phyloP scores from a whole-genome alignment of 1,284 basidiomycete species.

The Leccinum proliferum region DNA sequence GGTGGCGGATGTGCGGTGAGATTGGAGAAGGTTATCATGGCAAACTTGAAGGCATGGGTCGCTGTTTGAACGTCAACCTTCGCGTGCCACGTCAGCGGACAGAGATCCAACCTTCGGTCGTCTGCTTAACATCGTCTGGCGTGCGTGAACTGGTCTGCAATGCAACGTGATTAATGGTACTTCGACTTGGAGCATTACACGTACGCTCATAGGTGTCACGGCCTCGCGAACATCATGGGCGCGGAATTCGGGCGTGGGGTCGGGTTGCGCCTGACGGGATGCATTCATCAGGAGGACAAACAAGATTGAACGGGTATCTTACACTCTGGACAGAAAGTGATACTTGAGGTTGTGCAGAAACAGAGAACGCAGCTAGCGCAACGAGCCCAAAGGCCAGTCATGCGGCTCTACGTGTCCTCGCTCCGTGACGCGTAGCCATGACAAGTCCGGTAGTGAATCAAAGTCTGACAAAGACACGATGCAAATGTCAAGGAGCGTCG shows the following conservation, averaged over 20 bases:
- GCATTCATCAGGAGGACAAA: not conserved
- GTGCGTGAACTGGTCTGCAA: constrained; percentile 13
- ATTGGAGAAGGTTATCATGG: constrained; percentile 54
- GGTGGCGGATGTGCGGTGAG: constrained; percentile 53
- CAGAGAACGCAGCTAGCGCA: constrained; percentile 38
- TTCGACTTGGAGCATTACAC: not conserved
- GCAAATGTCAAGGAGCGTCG: not conserved
- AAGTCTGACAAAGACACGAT: not conserved
- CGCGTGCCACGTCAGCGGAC: not conserved
- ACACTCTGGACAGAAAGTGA: constrained; percentile 22
- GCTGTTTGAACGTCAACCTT: constrained; percentile 36
- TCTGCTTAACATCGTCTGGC: constrained; percentile 33
- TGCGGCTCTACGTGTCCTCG: constrained; percentile 45
- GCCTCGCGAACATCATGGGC: constrained; percentile 12
- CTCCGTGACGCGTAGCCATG: constrained; percentile 19
- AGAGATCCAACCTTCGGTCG: constrained; percentile 40
- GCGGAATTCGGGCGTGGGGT: constrained; percentile 3
- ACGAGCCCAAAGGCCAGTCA: constrained; percentile 56
- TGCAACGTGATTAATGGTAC: constrained; percentile 1
- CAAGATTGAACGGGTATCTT: not conserved
- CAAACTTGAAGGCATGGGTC: constrained; percentile 65
- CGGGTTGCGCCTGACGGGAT: constrained; percentile 12
- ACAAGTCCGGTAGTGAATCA: not conserved
- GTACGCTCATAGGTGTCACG: constrained; percentile 16
- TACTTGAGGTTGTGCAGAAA: constrained; percentile 30